A percentile compares a stretch with the other conserved stretches of the same genome.
phyloP scores from a whole-genome alignment of 768 basidiomycete genomes.

The Pulveroboletus sp. region DNA sequence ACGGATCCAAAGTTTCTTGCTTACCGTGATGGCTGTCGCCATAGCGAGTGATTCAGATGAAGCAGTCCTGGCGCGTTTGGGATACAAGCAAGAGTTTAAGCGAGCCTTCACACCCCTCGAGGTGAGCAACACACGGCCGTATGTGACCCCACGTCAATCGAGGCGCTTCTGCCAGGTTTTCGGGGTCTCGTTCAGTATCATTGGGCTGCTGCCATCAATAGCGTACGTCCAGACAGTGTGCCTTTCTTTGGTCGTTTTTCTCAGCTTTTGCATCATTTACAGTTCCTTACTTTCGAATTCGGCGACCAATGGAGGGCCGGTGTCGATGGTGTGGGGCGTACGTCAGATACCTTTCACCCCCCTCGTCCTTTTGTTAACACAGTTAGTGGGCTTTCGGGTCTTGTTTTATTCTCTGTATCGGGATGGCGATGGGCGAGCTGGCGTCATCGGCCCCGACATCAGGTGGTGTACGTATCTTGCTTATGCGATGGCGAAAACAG shows the following conservation, averaged over 20 bases:
- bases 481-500: not conserved
- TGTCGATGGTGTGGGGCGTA: conserved; percentile 42
- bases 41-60: conserved; percentile 21
- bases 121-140: conserved; percentile 5
- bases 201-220: conserved; percentile 61
- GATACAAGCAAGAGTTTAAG: conserved; percentile 35
- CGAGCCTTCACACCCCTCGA: conserved; percentile 31
- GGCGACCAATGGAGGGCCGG: conserved; percentile 44
- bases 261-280: not conserved
- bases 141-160: not conserved
- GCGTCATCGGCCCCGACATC: conserved; percentile 38
- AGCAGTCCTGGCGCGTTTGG: conserved; percentile 24
- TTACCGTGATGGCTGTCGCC: not conserved
- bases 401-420: conserved; percentile 36
- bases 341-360: conserved; percentile 2
- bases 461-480: conserved; percentile 29
- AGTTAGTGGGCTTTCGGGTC: conserved; percentile 34
- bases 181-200: conserved; percentile 64
- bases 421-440: conserved; percentile 36
- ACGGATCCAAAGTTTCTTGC: not conserved
- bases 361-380: not conserved
- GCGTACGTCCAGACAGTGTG: conserved; percentile 36
- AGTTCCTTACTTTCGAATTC: conserved; percentile 42
- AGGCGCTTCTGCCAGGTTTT: conserved; percentile 47
- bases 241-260: too few relatives aligned